Evolutionary conservation across 768 basidiomycete genomes (phyloP).

Genomic region (Kwoniella sp.): DNA sequence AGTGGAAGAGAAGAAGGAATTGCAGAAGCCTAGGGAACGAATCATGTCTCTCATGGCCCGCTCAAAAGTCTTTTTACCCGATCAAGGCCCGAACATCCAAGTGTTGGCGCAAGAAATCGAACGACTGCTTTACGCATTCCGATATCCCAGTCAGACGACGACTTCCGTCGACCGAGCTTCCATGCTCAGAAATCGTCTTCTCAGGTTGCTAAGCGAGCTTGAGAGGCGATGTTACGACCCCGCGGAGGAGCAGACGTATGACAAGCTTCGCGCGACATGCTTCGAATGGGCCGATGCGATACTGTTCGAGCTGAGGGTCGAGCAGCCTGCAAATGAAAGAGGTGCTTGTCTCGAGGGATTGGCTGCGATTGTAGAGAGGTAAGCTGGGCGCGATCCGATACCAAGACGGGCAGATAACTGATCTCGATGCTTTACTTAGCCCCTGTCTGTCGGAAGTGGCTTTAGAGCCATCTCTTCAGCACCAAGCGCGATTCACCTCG

Average conservation of each 20-base stretch:
- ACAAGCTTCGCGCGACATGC: slow-evolving; percentile 45
- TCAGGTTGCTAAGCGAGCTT: slow-evolving; percentile 53
- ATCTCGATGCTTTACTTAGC: slow-evolving; percentile 32
- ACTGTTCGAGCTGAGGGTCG: slow-evolving; percentile 55
- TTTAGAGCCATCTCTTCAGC: slow-evolving; percentile 38
- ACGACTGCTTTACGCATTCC: slow-evolving; percentile 36
- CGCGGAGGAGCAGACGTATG: slow-evolving; percentile 32
- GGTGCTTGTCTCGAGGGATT: slow-evolving; percentile 59
- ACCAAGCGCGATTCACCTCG: slow-evolving; percentile 48
- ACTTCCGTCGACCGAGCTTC: slow-evolving; percentile 48
- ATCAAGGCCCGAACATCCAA: slow-evolving; percentile 17
- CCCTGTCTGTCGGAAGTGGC: slow-evolving; percentile 53
- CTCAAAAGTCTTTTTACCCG: slow-evolving; percentile 28
- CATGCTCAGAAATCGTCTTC: slow-evolving; percentile 51
- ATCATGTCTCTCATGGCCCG: slow-evolving; percentile 72
- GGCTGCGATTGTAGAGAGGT: slow-evolving; percentile 58
- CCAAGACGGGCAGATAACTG: slow-evolving; percentile 2
- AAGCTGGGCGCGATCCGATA: slow-evolving; percentile 1
- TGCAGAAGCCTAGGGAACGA: slow-evolving; percentile 81
- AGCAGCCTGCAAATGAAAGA: slow-evolving; percentile 57
- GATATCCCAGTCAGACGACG: slow-evolving; percentile 26
- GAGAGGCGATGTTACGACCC: slow-evolving; percentile 50
- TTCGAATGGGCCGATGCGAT: slow-evolving; percentile 57
- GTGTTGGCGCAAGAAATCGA: slow-evolving; percentile 31
- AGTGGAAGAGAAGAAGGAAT: slow-evolving; percentile 65